Conservation (phyloP, 768 basidiomycete genomes). For the Naganishia kalamii region DNA sequence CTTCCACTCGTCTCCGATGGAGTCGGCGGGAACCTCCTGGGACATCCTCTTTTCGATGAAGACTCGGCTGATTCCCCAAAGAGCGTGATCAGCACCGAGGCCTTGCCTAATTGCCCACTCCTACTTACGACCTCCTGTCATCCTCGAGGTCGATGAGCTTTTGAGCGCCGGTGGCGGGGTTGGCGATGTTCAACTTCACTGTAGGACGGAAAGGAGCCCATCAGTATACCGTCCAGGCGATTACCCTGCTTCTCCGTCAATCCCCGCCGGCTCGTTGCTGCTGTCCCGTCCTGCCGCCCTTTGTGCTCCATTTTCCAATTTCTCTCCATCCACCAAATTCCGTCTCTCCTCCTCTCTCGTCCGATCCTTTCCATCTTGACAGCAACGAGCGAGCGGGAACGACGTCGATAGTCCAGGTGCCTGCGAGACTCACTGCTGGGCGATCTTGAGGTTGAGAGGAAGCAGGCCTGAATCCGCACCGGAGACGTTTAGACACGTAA, state of each 20-base stretch:
- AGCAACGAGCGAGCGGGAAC: conserved; percentile 18
- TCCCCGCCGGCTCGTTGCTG: conserved; percentile 14
- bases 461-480: conserved; percentile 14
- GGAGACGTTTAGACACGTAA: not conserved
- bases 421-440: conserved; percentile 24
- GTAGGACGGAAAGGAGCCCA: conserved; percentile 25
- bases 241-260: not conserved
- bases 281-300: not conserved
- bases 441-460: conserved; percentile 20
- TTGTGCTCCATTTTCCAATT: not conserved
- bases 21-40: conserved; percentile 86
- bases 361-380: not conserved
- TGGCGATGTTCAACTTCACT: conserved; percentile 98
- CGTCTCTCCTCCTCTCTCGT: too few relatives aligned
- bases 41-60: conserved; percentile 97
- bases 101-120: not conserved
- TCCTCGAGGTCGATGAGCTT: conserved; percentile 92
- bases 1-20: conserved; percentile 90
- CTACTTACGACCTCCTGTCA: conserved; percentile 55
- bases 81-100: not conserved
- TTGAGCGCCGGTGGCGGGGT: conserved; percentile 96
- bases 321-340: not conserved
- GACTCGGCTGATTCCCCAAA: conserved; percentile 60
- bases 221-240: not conserved
- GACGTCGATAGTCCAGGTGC: not conserved